Percentiles rank a stretch among this genome's conserved stretches.
phyloP scores from a whole-genome alignment of 139 green algal genomes.

The Chlorella vulgaris region DNA sequence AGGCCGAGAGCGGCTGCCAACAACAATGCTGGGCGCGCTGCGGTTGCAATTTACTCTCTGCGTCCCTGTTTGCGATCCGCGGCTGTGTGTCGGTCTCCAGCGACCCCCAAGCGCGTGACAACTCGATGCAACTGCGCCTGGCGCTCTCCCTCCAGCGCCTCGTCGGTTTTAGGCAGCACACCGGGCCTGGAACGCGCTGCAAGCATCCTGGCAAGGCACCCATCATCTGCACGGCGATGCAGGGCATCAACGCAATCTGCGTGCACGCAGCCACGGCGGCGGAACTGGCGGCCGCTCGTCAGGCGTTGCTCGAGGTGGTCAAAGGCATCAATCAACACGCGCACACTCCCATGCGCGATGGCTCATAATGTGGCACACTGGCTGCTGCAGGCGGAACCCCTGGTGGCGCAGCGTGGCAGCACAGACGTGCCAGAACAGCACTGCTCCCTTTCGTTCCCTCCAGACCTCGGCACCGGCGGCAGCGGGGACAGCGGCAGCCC shows the following conservation, averaged over 20 bases:
- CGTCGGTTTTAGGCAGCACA: not conserved
- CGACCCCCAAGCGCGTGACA: not conserved
- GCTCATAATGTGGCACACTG: no score
- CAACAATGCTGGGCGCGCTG: no score
- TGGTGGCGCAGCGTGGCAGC: not conserved
- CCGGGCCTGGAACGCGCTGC: not conserved
- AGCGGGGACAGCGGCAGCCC: not conserved
- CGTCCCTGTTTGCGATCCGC: no score
- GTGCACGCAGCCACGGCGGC: constrained; percentile 10
- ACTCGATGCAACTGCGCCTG: not conserved
- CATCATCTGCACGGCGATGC: not conserved
- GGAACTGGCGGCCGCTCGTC: not conserved
- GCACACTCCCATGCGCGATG: not conserved
- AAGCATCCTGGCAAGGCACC: not conserved
- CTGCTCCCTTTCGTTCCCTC: not conserved
- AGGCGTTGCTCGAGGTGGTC: not conserved
- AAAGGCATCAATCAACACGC: not conserved
- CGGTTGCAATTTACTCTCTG: no score
- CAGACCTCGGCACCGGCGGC: not conserved
- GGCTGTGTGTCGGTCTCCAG: not conserved
- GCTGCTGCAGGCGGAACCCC: not conserved
- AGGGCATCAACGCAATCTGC: not conserved
- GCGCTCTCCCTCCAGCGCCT: not conserved
- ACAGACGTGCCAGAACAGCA: constrained; percentile 6
- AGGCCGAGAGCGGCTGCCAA: no score